A percentile compares a stretch with the other conserved stretches of the same genome.
phyloP scores from a whole-genome alignment of 1,284 basidiomycete genomes.

The Cutaneotrichosporon mucoides region DNA sequence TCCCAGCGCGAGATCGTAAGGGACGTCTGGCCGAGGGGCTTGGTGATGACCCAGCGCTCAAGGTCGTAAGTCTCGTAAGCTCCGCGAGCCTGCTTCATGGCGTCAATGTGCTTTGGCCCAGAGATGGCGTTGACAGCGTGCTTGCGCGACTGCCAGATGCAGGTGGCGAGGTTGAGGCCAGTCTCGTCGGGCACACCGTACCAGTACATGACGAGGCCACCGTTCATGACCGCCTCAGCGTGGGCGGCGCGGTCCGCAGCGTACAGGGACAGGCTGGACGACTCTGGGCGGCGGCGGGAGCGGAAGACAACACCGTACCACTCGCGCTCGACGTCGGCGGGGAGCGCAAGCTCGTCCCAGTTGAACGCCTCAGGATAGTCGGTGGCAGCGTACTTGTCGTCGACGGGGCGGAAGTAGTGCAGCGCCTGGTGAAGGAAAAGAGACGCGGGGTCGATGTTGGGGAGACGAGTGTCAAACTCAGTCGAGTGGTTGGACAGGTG shows the following conservation, averaged over 20 bases:
- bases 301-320: slow-evolving; percentile 89
- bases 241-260: slow-evolving; percentile 79
- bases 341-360: slow-evolving; percentile 62
- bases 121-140: slow-evolving; percentile 75
- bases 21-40: slow-evolving; percentile 57
- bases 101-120: slow-evolving; percentile 71
- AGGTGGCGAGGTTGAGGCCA: slow-evolving; percentile 86
- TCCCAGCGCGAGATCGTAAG: slow-evolving; percentile 63
- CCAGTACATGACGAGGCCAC: slow-evolving; percentile 76
- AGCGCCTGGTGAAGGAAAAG: slow-evolving; percentile 79
- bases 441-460: slow-evolving; percentile 74
- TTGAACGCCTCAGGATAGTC: slow-evolving; percentile 77
- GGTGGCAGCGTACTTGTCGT: slow-evolving; percentile 59
- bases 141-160: slow-evolving; percentile 77
- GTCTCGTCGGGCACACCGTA: slow-evolving; percentile 77
- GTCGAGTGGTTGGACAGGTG: slow-evolving; percentile 15
- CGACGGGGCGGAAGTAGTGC: slow-evolving; percentile 66
- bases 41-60: slow-evolving; percentile 68
- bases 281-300: slow-evolving; percentile 61
- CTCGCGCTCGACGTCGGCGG: slow-evolving; percentile 54
- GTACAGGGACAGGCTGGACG: slow-evolving; percentile 59
- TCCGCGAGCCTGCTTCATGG: slow-evolving; percentile 70
- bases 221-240: slow-evolving; percentile 80
- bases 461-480: slow-evolving; percentile 67
- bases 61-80: slow-evolving; percentile 76